A percentile compares a stretch with the other conserved stretches of the same genome.
Conservation (phyloP, 352 stramenopile genomes). For the Pythium brachiatum region DNA sequence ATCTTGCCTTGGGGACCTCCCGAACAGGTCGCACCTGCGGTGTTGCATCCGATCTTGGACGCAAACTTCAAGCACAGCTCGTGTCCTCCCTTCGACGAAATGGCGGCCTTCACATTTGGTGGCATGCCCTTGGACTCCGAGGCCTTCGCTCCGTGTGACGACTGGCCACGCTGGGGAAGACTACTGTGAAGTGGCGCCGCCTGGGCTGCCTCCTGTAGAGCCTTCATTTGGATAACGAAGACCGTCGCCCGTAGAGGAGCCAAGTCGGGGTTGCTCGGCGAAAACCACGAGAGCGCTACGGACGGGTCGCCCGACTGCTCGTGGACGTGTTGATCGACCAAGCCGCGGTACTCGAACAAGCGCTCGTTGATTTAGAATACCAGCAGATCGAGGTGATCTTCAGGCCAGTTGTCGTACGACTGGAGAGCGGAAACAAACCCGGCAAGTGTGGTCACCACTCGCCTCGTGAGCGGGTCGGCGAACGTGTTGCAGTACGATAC, state of each 20-base stretch:
- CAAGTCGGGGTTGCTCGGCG: constrained; percentile 1
- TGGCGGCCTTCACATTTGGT: neutral
- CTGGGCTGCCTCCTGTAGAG: neutral
- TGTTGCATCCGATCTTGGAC: constrained; percentile 2
- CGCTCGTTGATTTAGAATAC: constrained; percentile 10
- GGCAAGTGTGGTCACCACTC: neutral
- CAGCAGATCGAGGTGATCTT: constrained; percentile 2
- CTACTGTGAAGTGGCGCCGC: neutral
- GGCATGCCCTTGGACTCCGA: neutral
- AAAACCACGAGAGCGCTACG: neutral
- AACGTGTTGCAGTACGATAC: constrained; percentile 6
- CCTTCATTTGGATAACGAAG: neutral
- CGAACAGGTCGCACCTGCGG: too few species aligned
- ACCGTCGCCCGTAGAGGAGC: neutral
- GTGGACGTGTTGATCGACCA: constrained; percentile 1
- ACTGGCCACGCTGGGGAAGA: neutral
- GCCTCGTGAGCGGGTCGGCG: neutral
- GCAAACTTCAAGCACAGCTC: constrained; percentile 4
- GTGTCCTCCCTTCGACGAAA: neutral
- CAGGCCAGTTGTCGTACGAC: constrained; percentile 4
- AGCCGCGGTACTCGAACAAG: neutral
- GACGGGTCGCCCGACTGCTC: neutral
- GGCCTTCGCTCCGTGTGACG: neutral
- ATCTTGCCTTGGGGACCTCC: too few species aligned
- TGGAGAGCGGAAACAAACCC: constrained; percentile 3